Conservation (phyloP, 345 rosid species). For the Lenwebbia sp. region DNA sequence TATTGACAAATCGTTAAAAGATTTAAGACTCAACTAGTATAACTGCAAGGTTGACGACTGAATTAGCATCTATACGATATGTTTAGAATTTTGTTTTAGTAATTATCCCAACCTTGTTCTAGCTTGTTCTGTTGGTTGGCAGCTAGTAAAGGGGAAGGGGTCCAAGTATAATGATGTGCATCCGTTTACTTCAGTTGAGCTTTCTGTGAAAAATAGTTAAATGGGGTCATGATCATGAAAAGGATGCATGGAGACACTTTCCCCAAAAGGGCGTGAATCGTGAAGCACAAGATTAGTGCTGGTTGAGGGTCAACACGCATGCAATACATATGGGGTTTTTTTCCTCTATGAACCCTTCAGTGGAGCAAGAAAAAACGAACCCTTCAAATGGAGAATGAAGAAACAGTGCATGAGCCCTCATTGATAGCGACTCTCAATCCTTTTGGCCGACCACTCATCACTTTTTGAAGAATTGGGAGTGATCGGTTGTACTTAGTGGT, state of each 20-base stretch:
- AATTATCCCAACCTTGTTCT: not conserved
- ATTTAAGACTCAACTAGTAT: not conserved
- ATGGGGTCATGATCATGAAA: not conserved
- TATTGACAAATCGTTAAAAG: not conserved
- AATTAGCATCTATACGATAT: fast-evolving
- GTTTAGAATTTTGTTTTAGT: not conserved
- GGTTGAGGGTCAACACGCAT: not conserved
- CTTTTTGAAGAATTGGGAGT: not conserved
- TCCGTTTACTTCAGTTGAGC: not conserved
- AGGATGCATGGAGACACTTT: not conserved
- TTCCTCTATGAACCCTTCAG: not conserved
- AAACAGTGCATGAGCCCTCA: not conserved
- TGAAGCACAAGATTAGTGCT: not conserved
- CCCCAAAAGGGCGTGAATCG: not conserved
- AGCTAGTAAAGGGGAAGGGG: not conserved
- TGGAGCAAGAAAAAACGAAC: not conserved
- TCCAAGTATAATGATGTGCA: not conserved
- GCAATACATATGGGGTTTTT: not conserved
- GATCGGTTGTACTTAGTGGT: too few species aligned
- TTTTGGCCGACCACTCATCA: not conserved
- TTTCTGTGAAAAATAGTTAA: not conserved
- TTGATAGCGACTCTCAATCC: not conserved
- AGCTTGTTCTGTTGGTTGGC: not conserved
- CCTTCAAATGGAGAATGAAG: not conserved
- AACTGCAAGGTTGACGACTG: not conserved